Evolutionary conservation across 1,284 basidiomycete genomes (phyloP).

Genomic region (Cryptococcus sp.): DNA sequence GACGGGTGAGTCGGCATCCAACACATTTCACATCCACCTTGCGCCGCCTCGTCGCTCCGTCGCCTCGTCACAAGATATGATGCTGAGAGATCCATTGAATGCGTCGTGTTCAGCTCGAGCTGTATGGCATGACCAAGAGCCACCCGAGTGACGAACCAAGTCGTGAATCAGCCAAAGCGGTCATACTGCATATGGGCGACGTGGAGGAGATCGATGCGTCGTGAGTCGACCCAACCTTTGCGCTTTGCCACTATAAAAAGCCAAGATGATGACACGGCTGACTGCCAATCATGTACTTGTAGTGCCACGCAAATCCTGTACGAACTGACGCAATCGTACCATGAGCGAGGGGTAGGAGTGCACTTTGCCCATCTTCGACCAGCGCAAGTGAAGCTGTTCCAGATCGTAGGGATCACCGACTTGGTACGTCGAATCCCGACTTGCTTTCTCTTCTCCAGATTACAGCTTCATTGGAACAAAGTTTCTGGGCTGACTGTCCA

Average conservation of each 20-base stretch:
- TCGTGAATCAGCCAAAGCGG: conserved; percentile 69
- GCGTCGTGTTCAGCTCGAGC: conserved; percentile 41
- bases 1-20: conserved; percentile 48
- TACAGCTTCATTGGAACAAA: neutral
- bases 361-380: conserved; percentile 76
- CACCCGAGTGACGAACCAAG: conserved; percentile 86
- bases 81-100: too few species aligned
- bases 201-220: conserved; percentile 77
- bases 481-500: conserved; percentile 54
- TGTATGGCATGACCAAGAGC: conserved; percentile 72
- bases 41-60: too few species aligned
- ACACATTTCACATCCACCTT: too few species aligned
- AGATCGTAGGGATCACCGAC: conserved; percentile 44
- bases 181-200: conserved; percentile 85
- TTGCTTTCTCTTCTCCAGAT: too few species aligned
- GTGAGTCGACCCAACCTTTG: conserved; percentile 56
- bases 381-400: conserved; percentile 62
- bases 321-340: conserved; percentile 74
- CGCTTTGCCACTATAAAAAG: neutral
- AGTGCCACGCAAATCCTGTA: conserved; percentile 82
- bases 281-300: conserved; percentile 14
- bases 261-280: conserved; percentile 9
- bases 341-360: conserved; percentile 68
- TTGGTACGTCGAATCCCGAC: conserved; percentile 28
- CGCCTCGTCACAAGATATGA: too few species aligned